Evolutionary conservation across 208 protist genomes (phyloP).

Genomic region (Sergeia podlipaevii): DNA sequence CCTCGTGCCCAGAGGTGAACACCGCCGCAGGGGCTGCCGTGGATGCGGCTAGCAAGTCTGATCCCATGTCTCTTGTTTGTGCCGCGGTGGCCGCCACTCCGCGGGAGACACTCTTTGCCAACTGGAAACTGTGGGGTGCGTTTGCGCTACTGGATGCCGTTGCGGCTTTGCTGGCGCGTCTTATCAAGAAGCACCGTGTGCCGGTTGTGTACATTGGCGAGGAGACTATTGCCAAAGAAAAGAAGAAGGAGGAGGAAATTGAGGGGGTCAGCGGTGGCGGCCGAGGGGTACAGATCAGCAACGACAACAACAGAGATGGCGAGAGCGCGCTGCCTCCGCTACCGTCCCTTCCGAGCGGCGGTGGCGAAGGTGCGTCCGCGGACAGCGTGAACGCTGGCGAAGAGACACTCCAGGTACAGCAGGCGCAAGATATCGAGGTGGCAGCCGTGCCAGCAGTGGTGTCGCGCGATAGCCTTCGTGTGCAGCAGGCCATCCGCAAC

Average conservation of each 20-base stretch:
- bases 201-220: constrained; percentile 64
- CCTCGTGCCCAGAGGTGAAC: constrained; percentile 10
- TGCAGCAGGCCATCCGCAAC: constrained; percentile 64
- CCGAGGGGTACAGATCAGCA: not conserved
- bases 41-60: not conserved
- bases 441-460: constrained; percentile 19
- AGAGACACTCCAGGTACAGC: not conserved
- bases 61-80: constrained; percentile 9
- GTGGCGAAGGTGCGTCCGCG: not conserved
- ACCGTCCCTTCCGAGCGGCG: no score
- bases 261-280: not conserved
- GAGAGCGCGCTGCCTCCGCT: not conserved
- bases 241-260: not conserved
- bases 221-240: not conserved
- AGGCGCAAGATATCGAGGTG: constrained; percentile 8
- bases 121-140: constrained; percentile 46
- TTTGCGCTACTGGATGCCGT: constrained; percentile 54
- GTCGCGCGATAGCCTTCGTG: constrained; percentile 58
- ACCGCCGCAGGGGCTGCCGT: constrained; percentile 7
- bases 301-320: constrained; percentile 6
- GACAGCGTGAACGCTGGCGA: not conserved
- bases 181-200: constrained; percentile 55
- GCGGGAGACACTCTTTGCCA: constrained; percentile 33
- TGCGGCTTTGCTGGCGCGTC: constrained; percentile 38
- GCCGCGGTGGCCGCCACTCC: constrained; percentile 27